A percentile compares a stretch with the other conserved stretches of the same genome.
Conservation (phyloP, 371 early-diverging fungal species). For the Fennellomyces sp. region DNA sequence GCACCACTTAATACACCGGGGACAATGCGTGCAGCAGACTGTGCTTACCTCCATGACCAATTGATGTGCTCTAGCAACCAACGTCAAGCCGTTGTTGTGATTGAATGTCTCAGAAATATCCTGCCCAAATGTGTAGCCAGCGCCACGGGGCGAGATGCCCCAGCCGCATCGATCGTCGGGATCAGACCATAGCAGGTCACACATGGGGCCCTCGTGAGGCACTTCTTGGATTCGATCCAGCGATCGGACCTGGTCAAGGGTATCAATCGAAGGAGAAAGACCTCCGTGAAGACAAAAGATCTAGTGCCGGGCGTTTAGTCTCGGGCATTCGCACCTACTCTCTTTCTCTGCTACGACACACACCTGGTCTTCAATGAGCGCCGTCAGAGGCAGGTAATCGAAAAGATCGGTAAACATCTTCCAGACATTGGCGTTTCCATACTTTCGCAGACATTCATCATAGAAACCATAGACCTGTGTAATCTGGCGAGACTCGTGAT, state of each 20-base stretch:
- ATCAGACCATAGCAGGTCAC: conserved; percentile 99
- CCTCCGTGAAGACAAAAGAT: conserved; percentile 99
- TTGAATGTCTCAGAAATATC: conserved; percentile 97
- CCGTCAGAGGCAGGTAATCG: conserved; percentile 98
- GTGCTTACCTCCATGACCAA: conserved; percentile 74
- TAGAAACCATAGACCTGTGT: conserved; percentile 99
- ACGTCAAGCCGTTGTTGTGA: conserved; percentile 92
- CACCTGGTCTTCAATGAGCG: conserved; percentile 69
- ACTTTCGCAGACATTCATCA: conserved; percentile 92
- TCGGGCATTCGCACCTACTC: not conserved
- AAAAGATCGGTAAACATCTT: conserved; percentile 98
- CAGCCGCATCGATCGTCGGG: conserved; percentile 98
- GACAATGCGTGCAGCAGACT: not conserved
- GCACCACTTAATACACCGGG: no score
- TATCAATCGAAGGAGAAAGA: conserved; percentile 95
- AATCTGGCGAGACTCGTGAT: conserved; percentile 99
- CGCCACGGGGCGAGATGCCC: conserved; percentile 98
- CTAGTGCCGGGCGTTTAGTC: conserved; percentile 1
- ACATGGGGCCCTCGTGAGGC: conserved; percentile 99
- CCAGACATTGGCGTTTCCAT: conserved; percentile 99
- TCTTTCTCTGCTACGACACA: not conserved
- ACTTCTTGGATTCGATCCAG: conserved; percentile 98
- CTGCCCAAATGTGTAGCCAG: conserved; percentile 98
- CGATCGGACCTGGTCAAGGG: conserved; percentile 96
- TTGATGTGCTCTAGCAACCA: conserved; percentile 98